Evolutionary conservation across 768 basidiomycete species (phyloP), one percentile per base, ranked within the genome.

Genomic region (Collybiopsis confluens): DNA sequence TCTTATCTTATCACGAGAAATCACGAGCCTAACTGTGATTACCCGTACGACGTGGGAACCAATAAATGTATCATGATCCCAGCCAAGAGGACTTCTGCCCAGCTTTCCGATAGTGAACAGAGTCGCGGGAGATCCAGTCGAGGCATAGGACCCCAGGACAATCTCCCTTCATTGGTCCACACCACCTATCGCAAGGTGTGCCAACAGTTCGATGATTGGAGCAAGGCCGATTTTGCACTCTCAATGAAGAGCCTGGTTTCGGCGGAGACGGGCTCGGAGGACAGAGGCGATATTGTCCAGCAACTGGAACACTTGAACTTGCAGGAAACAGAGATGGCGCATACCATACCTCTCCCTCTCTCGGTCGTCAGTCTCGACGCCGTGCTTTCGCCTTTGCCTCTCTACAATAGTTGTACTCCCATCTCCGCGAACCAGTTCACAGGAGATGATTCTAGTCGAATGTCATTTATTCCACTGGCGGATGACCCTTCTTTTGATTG

Each of bases 391-490:
- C 41, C 50, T 28, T 18, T 38, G 10, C 50, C 41, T 21, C 30
- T 30, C 6, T 52, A 41, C 24, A 21, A 26, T 28, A 52, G 40
- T 15, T 86, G 83, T 61, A 70, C 82, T 2, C 81, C 85, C 1
- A 57, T 73, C 2, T 58, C 62, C 10, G 71, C 74, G 43, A 83
- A 71, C 43, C 68, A 82, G 15, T 71, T 75, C 42, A 68, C 71
- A 16, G 84, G 81, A 3, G 85, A 88, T 55, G 86, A 88, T 54
- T 68, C 79, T 5, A 70, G 74, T 55, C 64, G 68, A 20, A 76
- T 87, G 73, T 71, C 73, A 2, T 89, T 86, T 62, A 65, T 86
- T 5, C 85, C 86, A 1, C 80, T 80, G 49, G 72, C 78, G 0
- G 85, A 89, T 59, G 86, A 88, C 41, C 73, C 75, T 2, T 59